Percentiles rank a stretch among this genome's conserved stretches.
Conservation (phyloP, 1,284 basidiomycete species). For the Ceratobasidium papillatum region DNA sequence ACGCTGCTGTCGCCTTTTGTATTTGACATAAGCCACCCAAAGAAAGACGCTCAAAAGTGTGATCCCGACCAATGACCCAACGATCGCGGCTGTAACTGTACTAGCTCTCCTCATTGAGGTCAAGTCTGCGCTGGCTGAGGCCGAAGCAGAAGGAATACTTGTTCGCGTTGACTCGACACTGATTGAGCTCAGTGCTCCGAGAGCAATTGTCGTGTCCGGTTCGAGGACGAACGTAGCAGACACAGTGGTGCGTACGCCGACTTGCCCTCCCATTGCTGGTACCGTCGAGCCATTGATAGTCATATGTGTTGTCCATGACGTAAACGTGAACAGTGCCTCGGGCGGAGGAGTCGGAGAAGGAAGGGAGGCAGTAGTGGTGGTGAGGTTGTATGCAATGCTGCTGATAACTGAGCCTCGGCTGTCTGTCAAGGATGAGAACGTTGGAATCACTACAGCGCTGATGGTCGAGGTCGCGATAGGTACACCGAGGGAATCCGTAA, state of each 20-base stretch:
- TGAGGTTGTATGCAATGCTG: background rate
- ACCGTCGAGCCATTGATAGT: slow-evolving; percentile 30
- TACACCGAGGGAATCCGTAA: background rate
- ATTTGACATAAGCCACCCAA: background rate
- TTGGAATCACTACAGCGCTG: background rate
- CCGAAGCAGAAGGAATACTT: background rate
- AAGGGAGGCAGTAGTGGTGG: background rate
- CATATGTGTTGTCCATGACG: slow-evolving; percentile 16
- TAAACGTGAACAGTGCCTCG: background rate
- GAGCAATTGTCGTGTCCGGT: slow-evolving; percentile 1
- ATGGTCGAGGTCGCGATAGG: background rate
- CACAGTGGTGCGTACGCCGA: slow-evolving; percentile 5
- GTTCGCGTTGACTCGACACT: slow-evolving; percentile 7
- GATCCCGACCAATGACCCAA: slow-evolving; percentile 10
- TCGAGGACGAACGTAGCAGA: slow-evolving; percentile 18
- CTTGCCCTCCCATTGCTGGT: slow-evolving; percentile 9
- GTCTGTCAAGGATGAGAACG: background rate
- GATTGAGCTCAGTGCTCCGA: background rate
- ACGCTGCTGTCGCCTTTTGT: background rate
- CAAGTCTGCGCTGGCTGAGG: background rate
- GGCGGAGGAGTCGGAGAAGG: slow-evolving; percentile 3
- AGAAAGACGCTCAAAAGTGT: background rate
- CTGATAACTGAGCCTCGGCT: background rate
- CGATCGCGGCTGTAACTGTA: background rate
- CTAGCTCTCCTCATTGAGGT: background rate